Conservation (phyloP, 805 yeast species). For the Tetrapisispora namnaoensis region DNA sequence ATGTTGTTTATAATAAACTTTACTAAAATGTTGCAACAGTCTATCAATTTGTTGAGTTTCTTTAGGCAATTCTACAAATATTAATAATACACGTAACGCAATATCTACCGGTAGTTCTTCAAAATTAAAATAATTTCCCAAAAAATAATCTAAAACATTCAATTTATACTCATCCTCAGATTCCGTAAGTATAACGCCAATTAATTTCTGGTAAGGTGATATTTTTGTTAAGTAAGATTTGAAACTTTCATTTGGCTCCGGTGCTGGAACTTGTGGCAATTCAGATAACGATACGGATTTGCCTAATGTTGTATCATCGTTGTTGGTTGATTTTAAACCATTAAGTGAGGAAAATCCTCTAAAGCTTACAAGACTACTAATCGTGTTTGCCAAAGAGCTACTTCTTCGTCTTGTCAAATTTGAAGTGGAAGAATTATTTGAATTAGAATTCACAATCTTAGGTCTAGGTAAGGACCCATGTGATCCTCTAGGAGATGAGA, state of each 20-base stretch:
- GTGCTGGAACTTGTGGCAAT: conserved; percentile 23
- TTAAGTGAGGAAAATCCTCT: conserved; percentile 3
- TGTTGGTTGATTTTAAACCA: background rate
- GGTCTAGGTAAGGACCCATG: conserved; percentile 1
- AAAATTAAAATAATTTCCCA: conserved; percentile 38
- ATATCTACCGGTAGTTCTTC: conserved; percentile 51
- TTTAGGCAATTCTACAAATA: conserved; percentile 50
- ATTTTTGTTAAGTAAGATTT: conserved; percentile 23
- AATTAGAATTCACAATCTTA: conserved; percentile 2
- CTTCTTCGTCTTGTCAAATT: conserved; percentile 28
- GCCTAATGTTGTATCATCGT: conserved; percentile 4
- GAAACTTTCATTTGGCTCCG: conserved; percentile 21
- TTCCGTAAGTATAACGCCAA: conserved; percentile 24
- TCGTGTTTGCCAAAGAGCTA: conserved; percentile 30
- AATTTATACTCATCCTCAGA: conserved; percentile 21
- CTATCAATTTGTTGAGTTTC: conserved; percentile 75
- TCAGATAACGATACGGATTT: conserved; percentile 11
- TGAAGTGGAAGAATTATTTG: conserved; percentile 10
- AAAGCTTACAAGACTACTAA: conserved; percentile 30
- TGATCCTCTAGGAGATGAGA: conserved; percentile 3
- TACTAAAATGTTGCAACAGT: conserved; percentile 47
- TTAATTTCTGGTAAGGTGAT: conserved; percentile 26
- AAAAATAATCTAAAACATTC: conserved; percentile 21
- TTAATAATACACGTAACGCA: conserved; percentile 49
- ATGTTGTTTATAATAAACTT: conserved; percentile 36